phyloP scores from a whole-genome alignment of 129 eudicot species.

The Mikania micrantha region DNA sequence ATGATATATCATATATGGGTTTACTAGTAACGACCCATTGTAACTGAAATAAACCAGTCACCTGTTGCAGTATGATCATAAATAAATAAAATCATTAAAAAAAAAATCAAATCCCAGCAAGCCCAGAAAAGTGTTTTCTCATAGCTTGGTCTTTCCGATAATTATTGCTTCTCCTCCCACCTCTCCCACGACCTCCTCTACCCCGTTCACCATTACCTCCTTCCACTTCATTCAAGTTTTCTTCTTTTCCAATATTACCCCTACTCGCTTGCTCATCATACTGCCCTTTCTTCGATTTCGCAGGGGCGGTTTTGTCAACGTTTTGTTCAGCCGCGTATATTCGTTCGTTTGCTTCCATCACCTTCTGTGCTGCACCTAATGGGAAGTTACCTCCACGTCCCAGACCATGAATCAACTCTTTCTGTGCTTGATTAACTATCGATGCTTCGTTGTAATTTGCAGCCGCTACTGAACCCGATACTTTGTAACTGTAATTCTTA shows the following conservation, averaged over 20 bases:
- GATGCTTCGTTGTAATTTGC: conserved; percentile 68
- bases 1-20: conserved; percentile 3
- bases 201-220: conserved; percentile 15
- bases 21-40: not conserved
- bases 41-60: conserved; percentile 2
- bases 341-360: conserved; percentile 36
- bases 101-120: conserved; percentile 27
- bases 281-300: conserved; percentile 28
- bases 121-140: conserved; percentile 66
- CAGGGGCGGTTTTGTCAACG: conserved; percentile 33
- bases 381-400: conserved; percentile 91
- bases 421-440: conserved; percentile 61
- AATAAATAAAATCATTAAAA: too few relatives aligned
- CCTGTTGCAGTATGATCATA: too few relatives aligned
- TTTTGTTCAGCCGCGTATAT: conserved; percentile 19
- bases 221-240: conserved; percentile 20
- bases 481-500: conserved; percentile 90
- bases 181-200: conserved; percentile 25
- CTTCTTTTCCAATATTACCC: conserved; percentile 6
- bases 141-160: conserved; percentile 67
- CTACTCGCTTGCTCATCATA: conserved; percentile 26
- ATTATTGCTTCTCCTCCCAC: conserved; percentile 35
- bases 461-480: conserved; percentile 83
- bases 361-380: conserved; percentile 50
- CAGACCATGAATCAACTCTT: conserved; percentile 67